A percentile compares a stretch with the other conserved stretches of the same genome.
Conservation (phyloP, 352 stramenopile genomes). For the Blastocystis sp. region DNA sequence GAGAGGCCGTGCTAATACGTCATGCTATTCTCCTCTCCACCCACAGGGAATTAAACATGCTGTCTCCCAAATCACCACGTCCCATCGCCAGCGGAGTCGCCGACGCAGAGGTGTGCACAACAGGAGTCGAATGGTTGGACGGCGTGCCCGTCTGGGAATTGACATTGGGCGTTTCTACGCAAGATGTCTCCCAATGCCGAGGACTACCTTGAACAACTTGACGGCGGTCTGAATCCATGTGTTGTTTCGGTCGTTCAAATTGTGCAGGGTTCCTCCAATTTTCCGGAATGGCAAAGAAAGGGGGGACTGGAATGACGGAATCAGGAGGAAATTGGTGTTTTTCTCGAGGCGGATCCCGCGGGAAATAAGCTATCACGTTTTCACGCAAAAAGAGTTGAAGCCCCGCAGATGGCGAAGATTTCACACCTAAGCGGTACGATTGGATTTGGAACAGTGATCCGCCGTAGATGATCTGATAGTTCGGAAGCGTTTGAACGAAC, state of each 20-base stretch:
- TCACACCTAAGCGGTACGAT: background rate
- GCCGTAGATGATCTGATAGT: slow-evolving; percentile 10
- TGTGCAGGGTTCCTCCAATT: too few species aligned
- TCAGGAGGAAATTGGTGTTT: background rate
- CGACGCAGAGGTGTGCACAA: background rate
- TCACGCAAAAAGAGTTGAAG: background rate
- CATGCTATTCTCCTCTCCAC: background rate
- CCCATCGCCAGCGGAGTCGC: background rate
- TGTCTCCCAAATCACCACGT: background rate
- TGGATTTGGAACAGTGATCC: background rate
- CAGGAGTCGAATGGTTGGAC: background rate
- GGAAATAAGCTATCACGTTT: background rate
- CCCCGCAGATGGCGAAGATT: background rate
- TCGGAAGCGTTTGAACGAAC: slow-evolving; percentile 22
- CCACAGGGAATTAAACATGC: slow-evolving; percentile 5
- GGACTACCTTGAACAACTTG: slow-evolving; percentile 10
- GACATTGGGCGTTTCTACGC: slow-evolving; percentile 47
- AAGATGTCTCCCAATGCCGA: background rate
- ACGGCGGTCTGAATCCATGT: slow-evolving; percentile 16
- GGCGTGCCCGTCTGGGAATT: slow-evolving; percentile 34
- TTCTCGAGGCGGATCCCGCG: background rate
- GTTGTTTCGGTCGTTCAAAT: background rate
- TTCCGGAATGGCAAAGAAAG: too few species aligned
- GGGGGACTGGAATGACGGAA: background rate
- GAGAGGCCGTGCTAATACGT: background rate